Percentiles rank a stretch among this genome's conserved stretches.
These are phyloP conservation scores for Colletotrichum spaethianum DNA, from an alignment of 2,329 filamentous ascomycete species.

Conservation along the genomic window DNA sequence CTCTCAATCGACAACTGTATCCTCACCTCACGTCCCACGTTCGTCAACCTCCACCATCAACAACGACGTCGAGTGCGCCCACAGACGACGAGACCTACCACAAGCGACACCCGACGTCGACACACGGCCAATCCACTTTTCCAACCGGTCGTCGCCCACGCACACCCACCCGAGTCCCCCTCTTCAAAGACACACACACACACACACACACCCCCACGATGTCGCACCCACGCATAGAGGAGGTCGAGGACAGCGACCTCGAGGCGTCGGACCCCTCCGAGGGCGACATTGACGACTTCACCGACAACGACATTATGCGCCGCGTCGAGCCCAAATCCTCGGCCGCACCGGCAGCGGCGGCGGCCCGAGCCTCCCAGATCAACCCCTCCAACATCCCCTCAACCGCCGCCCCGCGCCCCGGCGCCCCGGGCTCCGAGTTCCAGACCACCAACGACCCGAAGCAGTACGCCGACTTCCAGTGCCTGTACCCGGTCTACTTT, in stretches of 20 bases:
- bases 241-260: conserved; percentile 86
- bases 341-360: conserved; percentile 36
- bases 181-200: not conserved
- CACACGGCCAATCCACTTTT: not conserved
- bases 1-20: conserved; percentile 36
- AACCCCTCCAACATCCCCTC: conserved; percentile 55
- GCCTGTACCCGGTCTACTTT: conserved; percentile 97
- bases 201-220: conserved; percentile 59
- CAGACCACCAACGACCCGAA: conserved; percentile 62
- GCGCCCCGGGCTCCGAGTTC: conserved; percentile 49
- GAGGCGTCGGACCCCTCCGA: conserved; percentile 86
- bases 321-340: conserved; percentile 54
- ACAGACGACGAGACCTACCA: not conserved
- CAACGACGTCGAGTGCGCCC: conserved; percentile 11
- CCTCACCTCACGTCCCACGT: conserved; percentile 34
- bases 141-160: conserved; percentile 19
- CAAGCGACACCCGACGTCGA: not conserved
- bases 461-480: conserved; percentile 83
- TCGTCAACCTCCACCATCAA: conserved; percentile 13
- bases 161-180: conserved; percentile 18
- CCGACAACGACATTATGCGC: conserved; percentile 70
- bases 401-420: conserved; percentile 53
- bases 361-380: conserved; percentile 44
- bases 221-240: conserved; percentile 92
- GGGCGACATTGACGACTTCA: conserved; percentile 80